Base-by-base conservation (phyloP, 129 eudicot species). In the Apium graveolens region DNA sequence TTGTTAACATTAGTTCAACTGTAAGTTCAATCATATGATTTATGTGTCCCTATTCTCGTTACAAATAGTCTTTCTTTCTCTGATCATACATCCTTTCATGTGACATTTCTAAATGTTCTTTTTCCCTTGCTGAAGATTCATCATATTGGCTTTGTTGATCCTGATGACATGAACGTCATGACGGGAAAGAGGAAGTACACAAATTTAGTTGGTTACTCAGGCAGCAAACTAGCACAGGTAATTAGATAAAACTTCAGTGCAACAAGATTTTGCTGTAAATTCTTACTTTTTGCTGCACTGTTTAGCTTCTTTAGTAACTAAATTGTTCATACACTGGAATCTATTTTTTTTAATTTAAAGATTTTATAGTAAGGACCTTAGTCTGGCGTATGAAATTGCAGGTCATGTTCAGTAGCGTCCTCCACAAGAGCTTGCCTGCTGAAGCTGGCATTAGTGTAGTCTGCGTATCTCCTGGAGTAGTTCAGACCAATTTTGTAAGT, bases 221-320 rank as follows among this genome's bases (percentile, higher is more conserved):
- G 91, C 92, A 95, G 97, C 90, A 95, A 95, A 74, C 90, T 95
- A 75, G 99, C 97, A 48, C 94, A 95, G 99, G 99, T 41, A 41
- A 41, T 92, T 45, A 73, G 73, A 65, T 77, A 8, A 32, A 74
- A 73, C 38, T 62, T 62, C 29, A 39, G 75, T 60, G 78, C 46
- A 57, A 79, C 29, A 27, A 26, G 77, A 32, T 78, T 41, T 41
- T 78, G 13, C 31, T 70, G 13, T 14, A 57, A 24, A 41, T 72
- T 70, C 44, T n/a, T 31, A 12, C 2, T 27, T 13, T 20, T 66
- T 1, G 1, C 34, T 3, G 39, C 1, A 18, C 24, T 66, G 41
- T 66, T 66, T 66, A 66, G 72, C 14, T 24, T 39, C 5, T 11
- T 24, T 11, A 5, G 41, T 72, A 7, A 24, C 76, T 24, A 18